Base-by-base conservation (phyloP, 164 flowering plant genomes). In the Chimonanthus salicifolius region DNA sequence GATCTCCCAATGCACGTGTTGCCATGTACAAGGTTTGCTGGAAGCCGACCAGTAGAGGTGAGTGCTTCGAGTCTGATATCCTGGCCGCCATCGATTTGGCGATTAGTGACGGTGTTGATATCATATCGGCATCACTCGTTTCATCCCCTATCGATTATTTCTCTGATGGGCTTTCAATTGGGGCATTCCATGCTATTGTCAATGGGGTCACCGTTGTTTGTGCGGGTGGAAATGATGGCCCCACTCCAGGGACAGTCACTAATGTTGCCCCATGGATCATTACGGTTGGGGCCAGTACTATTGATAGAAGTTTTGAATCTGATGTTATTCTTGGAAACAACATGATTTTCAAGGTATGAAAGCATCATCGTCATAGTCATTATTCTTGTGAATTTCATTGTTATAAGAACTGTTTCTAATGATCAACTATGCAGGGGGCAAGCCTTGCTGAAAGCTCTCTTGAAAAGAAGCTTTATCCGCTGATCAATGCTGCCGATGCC, bases 271-370 rank as follows among this genome's bases (percentile, higher is more conserved):
- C 97, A 0, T 92, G 97, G 97, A 72, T 84, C 1, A 6, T 90
- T 5, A 92, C 92, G 0, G 90, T 92, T 4, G 97, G 83, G 0
- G 97, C 94, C 1, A 88, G 92, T 79, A 84, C 94, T 3, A 74
- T 87, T 11, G 93, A 92, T 68, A 78, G 94, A 2, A 72, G 79
- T 64, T 90, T 87, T 77, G 13, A 78, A 1, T 77, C 76, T 48
- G 71, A 75, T 47, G 82, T 88, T 33, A 43, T 58, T 13, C 89
- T 88, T 3, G 88, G 89, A 3, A 87, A 84, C 74, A 77, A 75
- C 15, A 74, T 49, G 73, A 79, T 49, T 44, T 45, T 74, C 58
- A 75, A 71, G 83, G 86, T 83, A 58, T 2, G 69, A 18, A 2
- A 63, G 44, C 43, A 46, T 11, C n/a, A 5, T 45, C 13, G 11